These are phyloP conservation scores for Bacterosira constricta DNA, from an alignment of 108 stramenopile species.

Conservation along the genomic window DNA sequence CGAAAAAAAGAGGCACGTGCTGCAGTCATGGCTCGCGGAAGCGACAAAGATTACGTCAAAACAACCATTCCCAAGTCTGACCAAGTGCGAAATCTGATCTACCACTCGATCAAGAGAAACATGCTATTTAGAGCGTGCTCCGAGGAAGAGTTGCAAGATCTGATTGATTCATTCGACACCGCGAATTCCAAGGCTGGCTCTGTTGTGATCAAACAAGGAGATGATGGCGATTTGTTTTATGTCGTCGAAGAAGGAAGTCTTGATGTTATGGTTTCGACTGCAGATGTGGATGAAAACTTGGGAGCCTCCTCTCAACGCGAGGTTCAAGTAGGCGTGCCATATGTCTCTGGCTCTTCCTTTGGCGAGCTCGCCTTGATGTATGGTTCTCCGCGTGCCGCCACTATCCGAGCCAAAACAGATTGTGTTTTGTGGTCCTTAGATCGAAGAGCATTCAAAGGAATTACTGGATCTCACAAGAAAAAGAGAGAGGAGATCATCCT, in stretches of 20 bases:
- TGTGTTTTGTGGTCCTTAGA: conserved; percentile 87
- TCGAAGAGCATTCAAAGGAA: conserved; percentile 79
- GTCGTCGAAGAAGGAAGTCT: conserved; percentile 70
- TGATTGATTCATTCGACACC: conserved; percentile 79
- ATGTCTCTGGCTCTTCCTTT: conserved; percentile 65
- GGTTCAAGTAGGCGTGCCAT: conserved; percentile 56
- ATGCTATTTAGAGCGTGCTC: conserved; percentile 70
- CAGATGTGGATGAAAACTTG: conserved; percentile 13
- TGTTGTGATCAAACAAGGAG: conserved; percentile 77
- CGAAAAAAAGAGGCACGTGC: conserved; percentile 46
- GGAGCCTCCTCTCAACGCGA: conserved; percentile 31
- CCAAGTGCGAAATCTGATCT: conserved; percentile 60
- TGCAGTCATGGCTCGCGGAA: conserved; percentile 45
- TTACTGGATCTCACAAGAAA: conserved; percentile 73
- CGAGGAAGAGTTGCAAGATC: conserved; percentile 64
- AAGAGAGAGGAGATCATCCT: conserved; percentile 64
- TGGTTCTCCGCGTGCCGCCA: conserved; percentile 90
- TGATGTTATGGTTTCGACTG: conserved; percentile 42
- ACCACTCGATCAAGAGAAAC: conserved; percentile 66
- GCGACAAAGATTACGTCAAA: conserved; percentile 49
- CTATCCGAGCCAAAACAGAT: conserved; percentile 77
- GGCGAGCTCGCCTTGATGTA: conserved; percentile 86
- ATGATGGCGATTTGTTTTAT: conserved; percentile 85
- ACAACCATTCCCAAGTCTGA: conserved; percentile 61
- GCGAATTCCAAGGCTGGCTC: conserved; percentile 43